Evolutionary conservation across 148 eudicot species (phyloP), one percentile per base, ranked within the genome.

Genomic region (Cornus kousa): DNA sequence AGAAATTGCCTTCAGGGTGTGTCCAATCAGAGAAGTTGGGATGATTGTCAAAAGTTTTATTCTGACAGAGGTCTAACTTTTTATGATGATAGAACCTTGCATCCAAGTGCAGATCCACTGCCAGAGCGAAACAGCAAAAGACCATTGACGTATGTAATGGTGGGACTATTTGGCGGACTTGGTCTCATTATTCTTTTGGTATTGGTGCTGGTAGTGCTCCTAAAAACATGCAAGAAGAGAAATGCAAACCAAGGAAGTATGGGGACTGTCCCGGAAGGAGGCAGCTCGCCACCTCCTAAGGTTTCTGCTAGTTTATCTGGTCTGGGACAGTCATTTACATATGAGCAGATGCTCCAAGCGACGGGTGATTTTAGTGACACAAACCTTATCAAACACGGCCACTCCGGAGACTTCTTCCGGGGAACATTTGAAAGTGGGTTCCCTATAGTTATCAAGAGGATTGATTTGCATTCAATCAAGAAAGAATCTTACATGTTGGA

Each of bases 361-460:
- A 84, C 87, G 7, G 22, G 66, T 24, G 79, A 72, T 67, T 87
- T 87, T 68, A 79, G 83, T n/a, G 80, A 76, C 33, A 37, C 72
- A 19, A 83, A 87, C 71, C 79, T 87, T 43, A 80, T 87, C 64
- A 87, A 82, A 77, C 78, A 77, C 67, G 90, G 90, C 16, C 90
- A 78, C 57, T 80, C 87, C 32, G 90, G 90, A 67, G 86, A 83
- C 73, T 23, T 87, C 17, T 87, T 80, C 35, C 69, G 14, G 0
- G 90, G 87, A 37, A 78, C 5, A 24, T 66, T 87, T 50, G 84
- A 82, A 53, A 76, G 80, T 57, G 87, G 85, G 39, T 28, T 28
- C 59, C 24, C 62, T 66, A 82, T 87, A 39, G 87, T 85, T 22
- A 68, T 87, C 48, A 87, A 87, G 80, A 87, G 77, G 79, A 68